These are phyloP conservation scores for Mucor plumbeus DNA, from an alignment of 371 early-diverging fungal genomes.

Conservation along the genomic window DNA sequence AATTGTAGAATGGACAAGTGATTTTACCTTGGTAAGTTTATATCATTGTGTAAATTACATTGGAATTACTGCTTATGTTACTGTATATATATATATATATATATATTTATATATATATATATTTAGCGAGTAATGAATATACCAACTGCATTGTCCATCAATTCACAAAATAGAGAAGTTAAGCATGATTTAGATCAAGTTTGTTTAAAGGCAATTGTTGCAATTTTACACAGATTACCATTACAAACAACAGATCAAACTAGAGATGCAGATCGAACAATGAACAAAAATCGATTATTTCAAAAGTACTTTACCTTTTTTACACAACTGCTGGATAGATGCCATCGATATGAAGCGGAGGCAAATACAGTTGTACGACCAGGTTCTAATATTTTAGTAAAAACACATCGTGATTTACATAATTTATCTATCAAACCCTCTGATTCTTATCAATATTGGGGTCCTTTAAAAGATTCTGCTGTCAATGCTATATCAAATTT, in stretches of 20 bases:
- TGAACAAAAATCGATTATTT: constrained; percentile 76
- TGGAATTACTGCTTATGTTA: not conserved
- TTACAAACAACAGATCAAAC: constrained; percentile 72
- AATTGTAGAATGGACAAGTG: constrained; percentile 86
- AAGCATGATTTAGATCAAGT: constrained; percentile 81
- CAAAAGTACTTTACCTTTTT: constrained; percentile 87
- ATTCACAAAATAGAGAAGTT: constrained; percentile 57
- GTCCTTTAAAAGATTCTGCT: constrained; percentile 77
- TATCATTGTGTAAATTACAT: too few species aligned
- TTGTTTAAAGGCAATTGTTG: constrained; percentile 81
- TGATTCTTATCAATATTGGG: constrained; percentile 58
- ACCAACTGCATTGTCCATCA: not conserved
- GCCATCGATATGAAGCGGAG: constrained; percentile 64
- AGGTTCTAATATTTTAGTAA: constrained; percentile 17
- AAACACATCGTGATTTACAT: constrained; percentile 51
- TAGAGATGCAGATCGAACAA: constrained; percentile 60
- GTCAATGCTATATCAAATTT: constrained; percentile 87
- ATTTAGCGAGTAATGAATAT: constrained; percentile 22
- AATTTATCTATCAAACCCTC: constrained; percentile 15
- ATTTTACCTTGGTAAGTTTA: constrained; percentile 57
- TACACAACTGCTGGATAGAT: constrained; percentile 82
- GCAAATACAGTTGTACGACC: constrained; percentile 1
- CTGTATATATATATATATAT: too few species aligned
- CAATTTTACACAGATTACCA: constrained; percentile 77
- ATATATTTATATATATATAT: too few species aligned